A percentile compares a stretch with the other conserved stretches of the same genome.
Evolutionary conservation across 495 filamentous ascomycete species (phyloP).

Genomic region (Entonaema liquescens): DNA sequence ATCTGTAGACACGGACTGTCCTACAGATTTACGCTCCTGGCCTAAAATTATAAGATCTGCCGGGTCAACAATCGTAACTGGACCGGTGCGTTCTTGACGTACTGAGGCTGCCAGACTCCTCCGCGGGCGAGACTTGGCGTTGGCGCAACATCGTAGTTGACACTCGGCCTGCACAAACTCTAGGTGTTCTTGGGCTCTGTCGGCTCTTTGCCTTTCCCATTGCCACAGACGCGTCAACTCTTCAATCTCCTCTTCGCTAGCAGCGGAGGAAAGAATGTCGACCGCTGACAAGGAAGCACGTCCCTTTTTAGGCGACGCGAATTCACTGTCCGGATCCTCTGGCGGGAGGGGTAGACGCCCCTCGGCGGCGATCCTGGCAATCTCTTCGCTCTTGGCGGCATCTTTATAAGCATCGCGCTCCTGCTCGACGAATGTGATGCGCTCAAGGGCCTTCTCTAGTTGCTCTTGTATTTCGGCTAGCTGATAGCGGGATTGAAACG

Average conservation of each 20-base stretch:
- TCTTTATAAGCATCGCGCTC: slow-evolving; percentile 73
- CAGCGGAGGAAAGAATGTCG: slow-evolving; percentile 53
- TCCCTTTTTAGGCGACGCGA: slow-evolving; percentile 56
- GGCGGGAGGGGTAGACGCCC: slow-evolving; percentile 67
- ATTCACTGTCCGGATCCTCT: slow-evolving; percentile 54
- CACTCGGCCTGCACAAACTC: slow-evolving; percentile 88
- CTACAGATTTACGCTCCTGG: slow-evolving; percentile 29
- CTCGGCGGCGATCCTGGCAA: slow-evolving; percentile 70
- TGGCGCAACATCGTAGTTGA: slow-evolving; percentile 74
- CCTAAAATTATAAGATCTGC: slow-evolving; percentile 55
- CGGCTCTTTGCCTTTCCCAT: slow-evolving; percentile 70
- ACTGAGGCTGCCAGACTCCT: slow-evolving; percentile 30
- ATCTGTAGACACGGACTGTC: neutral
- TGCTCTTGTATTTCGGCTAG: slow-evolving; percentile 79
- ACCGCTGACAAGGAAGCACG: slow-evolving; percentile 50
- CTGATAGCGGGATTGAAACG: slow-evolving; percentile 76
- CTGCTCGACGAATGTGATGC: slow-evolving; percentile 71
- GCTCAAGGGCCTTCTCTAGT: slow-evolving; percentile 68
- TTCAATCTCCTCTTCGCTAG: slow-evolving; percentile 62
- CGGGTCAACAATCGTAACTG: slow-evolving; percentile 50
- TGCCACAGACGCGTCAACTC: slow-evolving; percentile 68
- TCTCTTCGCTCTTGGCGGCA: slow-evolving; percentile 64
- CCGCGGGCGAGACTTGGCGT: slow-evolving; percentile 47
- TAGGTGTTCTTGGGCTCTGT: slow-evolving; percentile 73
- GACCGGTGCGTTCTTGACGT: slow-evolving; percentile 45